Evolutionary conservation across 352 stramenopile species (phyloP), one percentile per base, ranked within the genome.

Genomic region (Phytophthora hibernalis): DNA sequence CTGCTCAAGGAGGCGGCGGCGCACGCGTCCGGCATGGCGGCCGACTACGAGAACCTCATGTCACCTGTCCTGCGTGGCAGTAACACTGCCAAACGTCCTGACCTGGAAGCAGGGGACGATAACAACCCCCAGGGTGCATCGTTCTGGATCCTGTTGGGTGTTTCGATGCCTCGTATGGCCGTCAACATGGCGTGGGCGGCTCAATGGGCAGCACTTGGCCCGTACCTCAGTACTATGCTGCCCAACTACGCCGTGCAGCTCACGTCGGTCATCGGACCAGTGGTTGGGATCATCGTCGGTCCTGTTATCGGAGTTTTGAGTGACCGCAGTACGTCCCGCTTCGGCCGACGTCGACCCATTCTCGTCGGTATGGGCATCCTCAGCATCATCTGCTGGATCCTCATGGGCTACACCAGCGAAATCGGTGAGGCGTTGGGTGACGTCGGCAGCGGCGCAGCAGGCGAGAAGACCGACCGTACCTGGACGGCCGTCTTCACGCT

Each of bases 131-230:
- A 62, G 8, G 57, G 65, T 20, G 59, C 54, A 10, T 80, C 73
- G 12, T 68, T 82, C 47, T 54, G 50, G 44, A 62, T 77, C 35
- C 66, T 87, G 33, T 38, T 87, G 54, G 60, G 76, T 0, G 64
- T 86, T 20, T 87, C 76, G 10, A 65, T 82, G 42, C 79, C 76
- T 0, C 73, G 74, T 18, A 75, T 87, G 70, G 72, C 76, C 5
- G 80, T 87, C 53, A 72, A 83, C 21, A 85, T 87, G 76, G 79
- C 79, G 0, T 87, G 76, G 79, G 58, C 79, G 1, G 76, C 79
- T 2, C 76, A 87, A 42, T 87, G 76, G 76, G 76, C 76, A 1
- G 79, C 76, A 11, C 54, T 87, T 15, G 70, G 72, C 5, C 79
- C 79, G 10, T 82, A 85, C 33, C 60, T 87, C 5, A 62, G 70